Percentiles rank a stretch among this genome's conserved stretches.
These are phyloP conservation scores for Amyloporia xantha DNA, from an alignment of 768 basidiomycete genomes.

Conservation along the genomic window DNA sequence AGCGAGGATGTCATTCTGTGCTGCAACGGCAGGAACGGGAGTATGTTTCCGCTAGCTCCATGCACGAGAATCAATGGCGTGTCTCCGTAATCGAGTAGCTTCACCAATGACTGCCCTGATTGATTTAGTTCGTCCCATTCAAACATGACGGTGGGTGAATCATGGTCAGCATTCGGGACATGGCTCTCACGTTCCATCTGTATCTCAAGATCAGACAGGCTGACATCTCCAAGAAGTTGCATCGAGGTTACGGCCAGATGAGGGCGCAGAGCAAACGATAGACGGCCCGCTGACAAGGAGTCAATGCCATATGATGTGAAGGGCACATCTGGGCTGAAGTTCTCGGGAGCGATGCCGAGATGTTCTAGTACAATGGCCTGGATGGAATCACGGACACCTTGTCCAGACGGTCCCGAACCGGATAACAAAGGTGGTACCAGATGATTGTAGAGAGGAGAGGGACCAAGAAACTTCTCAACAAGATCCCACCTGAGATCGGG, in stretches of 20 bases:
- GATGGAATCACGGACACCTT: conserved; percentile 27
- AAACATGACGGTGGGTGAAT: neutral
- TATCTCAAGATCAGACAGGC: conserved; percentile 24
- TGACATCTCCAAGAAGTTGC: conserved; percentile 29
- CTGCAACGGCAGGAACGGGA: neutral
- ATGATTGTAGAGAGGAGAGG: conserved; percentile 17
- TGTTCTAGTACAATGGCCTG: conserved; percentile 20
- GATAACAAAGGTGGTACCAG: conserved; percentile 9
- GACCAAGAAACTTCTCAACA: conserved; percentile 19
- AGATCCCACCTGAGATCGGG: conserved; percentile 28
- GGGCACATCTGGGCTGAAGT: conserved; percentile 31
- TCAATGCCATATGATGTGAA: conserved; percentile 37
- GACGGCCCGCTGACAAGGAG: conserved; percentile 31
- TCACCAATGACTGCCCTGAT: neutral
- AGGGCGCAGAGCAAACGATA: conserved; percentile 28
- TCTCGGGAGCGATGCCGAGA: conserved; percentile 27
- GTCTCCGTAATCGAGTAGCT: neutral
- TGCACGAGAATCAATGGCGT: neutral
- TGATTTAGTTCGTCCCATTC: neutral
- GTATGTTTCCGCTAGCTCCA: neutral
- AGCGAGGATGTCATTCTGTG: neutral
- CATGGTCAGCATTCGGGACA: neutral
- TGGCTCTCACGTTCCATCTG: neutral
- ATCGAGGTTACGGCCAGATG: conserved; percentile 27
- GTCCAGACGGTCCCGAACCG: neutral